A percentile compares a stretch with the other conserved stretches of the same genome.
These are phyloP conservation scores for Selaginella moellendorffii DNA, from an alignment of 75 land plant genomes.

Conservation along the genomic window DNA sequence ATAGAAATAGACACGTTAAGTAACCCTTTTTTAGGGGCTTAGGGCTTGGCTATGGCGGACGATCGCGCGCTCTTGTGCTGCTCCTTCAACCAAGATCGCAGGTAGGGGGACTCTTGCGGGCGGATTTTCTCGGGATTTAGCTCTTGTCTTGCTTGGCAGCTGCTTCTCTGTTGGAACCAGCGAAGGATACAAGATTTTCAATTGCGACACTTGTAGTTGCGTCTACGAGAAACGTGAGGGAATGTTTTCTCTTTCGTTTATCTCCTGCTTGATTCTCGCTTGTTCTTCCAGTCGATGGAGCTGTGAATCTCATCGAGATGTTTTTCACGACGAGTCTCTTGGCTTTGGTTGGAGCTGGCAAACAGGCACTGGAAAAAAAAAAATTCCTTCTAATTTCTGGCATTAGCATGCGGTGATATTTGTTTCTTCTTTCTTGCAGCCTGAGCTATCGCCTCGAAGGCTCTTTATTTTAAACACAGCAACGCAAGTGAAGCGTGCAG, in stretches of 20 bases:
- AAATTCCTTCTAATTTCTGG: too few species aligned
- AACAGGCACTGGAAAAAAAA: too few species aligned
- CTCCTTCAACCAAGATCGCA: constrained; percentile 40
- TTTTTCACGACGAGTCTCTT: constrained; percentile 55
- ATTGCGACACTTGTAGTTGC: constrained; percentile 36
- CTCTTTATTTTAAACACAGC: constrained; percentile 50
- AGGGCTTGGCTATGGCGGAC: not conserved
- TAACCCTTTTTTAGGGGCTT: not conserved
- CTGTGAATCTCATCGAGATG: constrained; percentile 63
- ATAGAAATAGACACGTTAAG: too few species aligned
- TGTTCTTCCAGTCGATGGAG: constrained; percentile 36
- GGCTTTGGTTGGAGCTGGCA: constrained; percentile 76
- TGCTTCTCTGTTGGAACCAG: constrained; percentile 47
- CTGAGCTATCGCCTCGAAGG: constrained; percentile 66
- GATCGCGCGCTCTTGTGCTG: constrained; percentile 19
- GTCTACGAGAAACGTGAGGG: constrained; percentile 48
- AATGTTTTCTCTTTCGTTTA: too few species aligned
- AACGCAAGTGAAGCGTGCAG: constrained; percentile 34
- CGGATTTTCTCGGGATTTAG: not conserved
- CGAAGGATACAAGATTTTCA: constrained; percentile 59
- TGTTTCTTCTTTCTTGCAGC: constrained; percentile 27
- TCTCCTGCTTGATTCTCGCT: too few species aligned
- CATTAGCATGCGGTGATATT: not conserved
- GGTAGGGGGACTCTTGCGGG: constrained; percentile 6
- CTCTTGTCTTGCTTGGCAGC: constrained; percentile 22